These are phyloP conservation scores for Wickerhamomyces sp. DNA, from an alignment of 1,139 yeast genomes.

Conservation along the genomic window DNA sequence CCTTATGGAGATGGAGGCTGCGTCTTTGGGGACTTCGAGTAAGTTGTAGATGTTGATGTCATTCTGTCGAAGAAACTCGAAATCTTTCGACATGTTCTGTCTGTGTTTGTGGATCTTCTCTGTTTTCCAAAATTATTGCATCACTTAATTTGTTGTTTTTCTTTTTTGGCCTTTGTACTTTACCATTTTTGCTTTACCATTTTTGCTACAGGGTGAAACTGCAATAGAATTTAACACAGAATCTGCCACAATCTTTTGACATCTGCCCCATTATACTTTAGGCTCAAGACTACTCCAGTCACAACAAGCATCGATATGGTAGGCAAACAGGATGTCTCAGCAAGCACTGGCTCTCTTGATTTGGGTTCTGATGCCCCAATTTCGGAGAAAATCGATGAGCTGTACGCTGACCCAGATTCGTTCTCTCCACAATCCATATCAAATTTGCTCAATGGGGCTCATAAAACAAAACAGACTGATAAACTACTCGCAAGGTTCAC, in stretches of 20 bases:
- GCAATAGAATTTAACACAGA: too few species aligned
- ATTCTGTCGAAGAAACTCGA: slow-evolving; percentile 13
- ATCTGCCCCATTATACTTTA: too few species aligned
- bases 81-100: slow-evolving; percentile 18
- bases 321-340: background rate
- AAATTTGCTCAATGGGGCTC: background rate
- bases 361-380: background rate
- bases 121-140: too few species aligned
- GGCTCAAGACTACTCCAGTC: too few species aligned
- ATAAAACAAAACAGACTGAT: background rate
- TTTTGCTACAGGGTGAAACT: too few species aligned
- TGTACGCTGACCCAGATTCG: slow-evolving; percentile 1
- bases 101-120: too few species aligned
- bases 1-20: slow-evolving; percentile 66
- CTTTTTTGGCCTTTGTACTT: too few species aligned
- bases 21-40: slow-evolving; percentile 58
- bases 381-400: background rate
- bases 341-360: background rate
- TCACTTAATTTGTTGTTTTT: background rate
- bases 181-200: too few species aligned
- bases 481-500: slow-evolving; percentile 2
- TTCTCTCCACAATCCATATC: background rate
- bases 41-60: slow-evolving; percentile 51
- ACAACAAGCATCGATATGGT: too few species aligned
- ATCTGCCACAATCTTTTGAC: too few species aligned